Base-by-base conservation (phyloP, 805 yeast species). In the Pachysolen tannophilus region DNA sequence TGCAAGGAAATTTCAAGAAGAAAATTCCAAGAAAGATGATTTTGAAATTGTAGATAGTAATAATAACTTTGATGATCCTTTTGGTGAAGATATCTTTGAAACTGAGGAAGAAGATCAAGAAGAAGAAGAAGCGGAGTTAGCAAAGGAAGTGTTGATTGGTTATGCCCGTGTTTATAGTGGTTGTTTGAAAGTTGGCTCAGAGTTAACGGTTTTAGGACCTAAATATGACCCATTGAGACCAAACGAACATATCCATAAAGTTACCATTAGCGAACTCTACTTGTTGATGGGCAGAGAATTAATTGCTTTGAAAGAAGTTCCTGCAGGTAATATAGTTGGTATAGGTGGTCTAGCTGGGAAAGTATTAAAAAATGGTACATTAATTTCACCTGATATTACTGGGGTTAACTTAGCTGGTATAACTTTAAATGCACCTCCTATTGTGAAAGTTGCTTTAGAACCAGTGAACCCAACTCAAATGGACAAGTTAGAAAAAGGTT, bases 261-360 rank as follows among this genome's bases (percentile, higher is more conserved):
- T 82, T 1, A 74, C 67, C 10, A 69, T 92, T 25, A 70, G 82
- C 5, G 82, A 79, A 28, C 59, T 92, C 26, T 88, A 75, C 48
- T 60, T 92, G 37, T 65, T 92, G 36, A 92, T 92, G 97, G 99
- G 98, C 14, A 67, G 90, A 44, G 97, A 92, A 40, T 61, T 90
- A 24, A 75, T 87, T 2, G 68, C 88, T 3, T 64, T 92, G 43
- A 71, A 79, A 28, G 69, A 68, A 13, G 95, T 90, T 5, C 95
- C 95, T 2, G 90, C 97, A 1, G 99, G 99, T 21, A 86, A 83
- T 46, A 86, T 92, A 41, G 94, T 85, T 6, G 99, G 97, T 33
- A 80, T 92, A 33, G 90, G 87, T 25, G 97, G 98, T 0, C 65
- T 92, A 15, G 95, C 82, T 3, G 84, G 83, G 6, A 76, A 75